A percentile compares a stretch with the other conserved stretches of the same genome.
Conservation (phyloP, 2,329 filamentous ascomycete genomes). For the Arthrobotrys sphaeroides region DNA sequence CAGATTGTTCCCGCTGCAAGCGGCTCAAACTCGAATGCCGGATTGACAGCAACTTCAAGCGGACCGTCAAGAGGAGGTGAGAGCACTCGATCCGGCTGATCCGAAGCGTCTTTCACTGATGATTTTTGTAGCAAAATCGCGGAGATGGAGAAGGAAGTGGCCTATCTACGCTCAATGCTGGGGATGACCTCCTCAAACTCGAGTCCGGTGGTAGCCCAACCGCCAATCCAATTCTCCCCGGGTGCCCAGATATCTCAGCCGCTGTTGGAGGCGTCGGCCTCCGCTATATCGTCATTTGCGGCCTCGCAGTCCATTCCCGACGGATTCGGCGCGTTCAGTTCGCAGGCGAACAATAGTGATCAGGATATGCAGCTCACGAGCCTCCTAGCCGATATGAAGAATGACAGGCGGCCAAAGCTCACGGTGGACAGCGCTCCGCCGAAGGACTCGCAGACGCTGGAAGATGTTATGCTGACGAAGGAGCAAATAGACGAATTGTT, state of each 20-base stretch:
- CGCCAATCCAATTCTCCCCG: constrained; percentile 39
- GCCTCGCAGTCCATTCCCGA: constrained; percentile 27
- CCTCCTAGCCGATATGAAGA: constrained; percentile 46
- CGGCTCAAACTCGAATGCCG: constrained; percentile 84
- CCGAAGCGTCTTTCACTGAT: constrained; percentile 5
- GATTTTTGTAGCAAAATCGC: constrained; percentile 73
- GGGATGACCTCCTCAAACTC: constrained; percentile 66
- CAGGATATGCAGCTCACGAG: constrained; percentile 44
- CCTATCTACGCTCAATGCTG: constrained; percentile 66
- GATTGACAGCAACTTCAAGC: constrained; percentile 88
- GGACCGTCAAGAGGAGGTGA: constrained; percentile 75
- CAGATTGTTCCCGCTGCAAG: constrained; percentile 78
- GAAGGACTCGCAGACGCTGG: constrained; percentile 68
- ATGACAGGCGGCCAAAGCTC: constrained; percentile 53
- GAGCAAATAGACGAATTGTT: constrained; percentile 73
- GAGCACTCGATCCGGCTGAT: neutral
- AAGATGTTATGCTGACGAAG: constrained; percentile 72
- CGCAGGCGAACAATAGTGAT: constrained; percentile 31
- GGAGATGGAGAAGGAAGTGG: constrained; percentile 86
- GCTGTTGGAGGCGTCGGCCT: constrained; percentile 47
- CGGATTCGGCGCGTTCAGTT: constrained; percentile 29
- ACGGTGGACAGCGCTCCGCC: constrained; percentile 60
- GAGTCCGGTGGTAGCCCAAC: constrained; percentile 68
- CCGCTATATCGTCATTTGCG: constrained; percentile 48
- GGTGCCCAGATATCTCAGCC: constrained; percentile 49